These are phyloP conservation scores for Rhododendron ferrugineum DNA, from an alignment of 148 eudicot genomes.

Conservation along the genomic window DNA sequence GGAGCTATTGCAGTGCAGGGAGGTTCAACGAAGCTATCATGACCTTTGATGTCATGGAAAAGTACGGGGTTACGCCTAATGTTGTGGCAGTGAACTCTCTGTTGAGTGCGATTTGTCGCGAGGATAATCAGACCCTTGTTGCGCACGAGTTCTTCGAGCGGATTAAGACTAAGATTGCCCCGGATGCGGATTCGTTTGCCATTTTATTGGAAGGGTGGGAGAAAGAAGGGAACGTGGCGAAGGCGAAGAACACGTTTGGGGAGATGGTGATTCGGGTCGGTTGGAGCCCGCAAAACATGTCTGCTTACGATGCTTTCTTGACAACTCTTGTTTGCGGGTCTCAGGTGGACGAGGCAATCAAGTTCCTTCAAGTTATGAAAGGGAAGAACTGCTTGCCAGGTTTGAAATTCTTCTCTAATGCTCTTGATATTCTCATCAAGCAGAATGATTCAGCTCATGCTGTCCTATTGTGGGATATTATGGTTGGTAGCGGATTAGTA, in stretches of 20 bases:
- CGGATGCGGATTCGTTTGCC: constrained; percentile 64
- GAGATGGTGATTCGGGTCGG: constrained; percentile 89
- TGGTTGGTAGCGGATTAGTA: constrained; percentile 53
- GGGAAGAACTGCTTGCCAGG: constrained; percentile 77
- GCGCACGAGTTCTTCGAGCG: constrained; percentile 62
- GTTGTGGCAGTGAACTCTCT: constrained; percentile 60
- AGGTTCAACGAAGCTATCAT: constrained; percentile 59
- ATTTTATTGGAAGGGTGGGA: constrained; percentile 80
- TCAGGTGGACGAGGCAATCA: constrained; percentile 55
- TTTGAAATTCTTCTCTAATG: constrained; percentile 70
- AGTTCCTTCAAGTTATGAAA: constrained; percentile 73
- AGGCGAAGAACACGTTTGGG: constrained; percentile 72
- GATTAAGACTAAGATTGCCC: constrained; percentile 53
- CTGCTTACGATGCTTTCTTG: constrained; percentile 72
- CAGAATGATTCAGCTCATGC: constrained; percentile 58
- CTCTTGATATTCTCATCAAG: constrained; percentile 62
- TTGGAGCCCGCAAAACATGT: constrained; percentile 51
- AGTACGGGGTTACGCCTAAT: constrained; percentile 68
- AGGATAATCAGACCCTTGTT: constrained; percentile 35
- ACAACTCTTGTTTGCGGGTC: constrained; percentile 56
- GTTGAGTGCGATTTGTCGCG: constrained; percentile 63
- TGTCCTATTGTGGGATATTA: constrained; percentile 63
- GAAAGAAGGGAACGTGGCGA: constrained; percentile 58
- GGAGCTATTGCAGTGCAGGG: constrained; percentile 56
- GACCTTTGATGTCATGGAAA: constrained; percentile 81